phyloP scores from a whole-genome alignment of 768 basidiomycete genomes.

The Leccinum fibrillosum region DNA sequence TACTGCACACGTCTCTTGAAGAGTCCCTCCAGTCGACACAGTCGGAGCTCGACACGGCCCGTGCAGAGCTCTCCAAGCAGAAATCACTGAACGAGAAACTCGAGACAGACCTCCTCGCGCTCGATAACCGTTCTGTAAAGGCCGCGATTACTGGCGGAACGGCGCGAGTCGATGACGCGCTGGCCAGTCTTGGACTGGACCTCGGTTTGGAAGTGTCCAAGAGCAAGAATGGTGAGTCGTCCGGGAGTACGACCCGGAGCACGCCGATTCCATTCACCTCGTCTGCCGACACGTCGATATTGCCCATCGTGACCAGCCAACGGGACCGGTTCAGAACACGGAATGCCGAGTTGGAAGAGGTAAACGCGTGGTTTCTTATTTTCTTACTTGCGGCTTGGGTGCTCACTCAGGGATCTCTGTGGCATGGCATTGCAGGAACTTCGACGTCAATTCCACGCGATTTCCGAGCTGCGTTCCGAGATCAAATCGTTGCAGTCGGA shows the following conservation, averaged over 20 bases:
- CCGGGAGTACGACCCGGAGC: conserved; percentile 35
- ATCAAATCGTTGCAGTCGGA: conserved; percentile 90
- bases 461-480: conserved; percentile 90
- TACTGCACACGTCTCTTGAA: conserved; percentile 80
- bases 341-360: conserved; percentile 96
- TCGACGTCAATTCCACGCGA: conserved; percentile 90
- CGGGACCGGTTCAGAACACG: conserved; percentile 96
- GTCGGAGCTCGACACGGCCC: conserved; percentile 54
- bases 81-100: conserved; percentile 81
- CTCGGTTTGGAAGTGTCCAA: conserved; percentile 13
- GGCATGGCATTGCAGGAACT: conserved; percentile 61
- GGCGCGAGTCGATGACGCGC: conserved; percentile 45
- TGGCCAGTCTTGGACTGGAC: conserved; percentile 74
- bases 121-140: conserved; percentile 50
- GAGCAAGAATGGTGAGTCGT: conserved; percentile 19
- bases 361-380: conserved; percentile 27
- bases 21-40: conserved; percentile 56
- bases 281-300: conserved; percentile 86
- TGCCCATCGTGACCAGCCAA: conserved; percentile 98
- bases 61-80: conserved; percentile 73
- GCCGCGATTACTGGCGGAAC: conserved; percentile 23
- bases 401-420: background rate
- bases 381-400: background rate
- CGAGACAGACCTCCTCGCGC: conserved; percentile 83
- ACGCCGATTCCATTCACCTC: conserved; percentile 70